These are phyloP conservation scores for Apocynum venetum DNA, from an alignment of 257 asterid species.

Conservation along the genomic window DNA sequence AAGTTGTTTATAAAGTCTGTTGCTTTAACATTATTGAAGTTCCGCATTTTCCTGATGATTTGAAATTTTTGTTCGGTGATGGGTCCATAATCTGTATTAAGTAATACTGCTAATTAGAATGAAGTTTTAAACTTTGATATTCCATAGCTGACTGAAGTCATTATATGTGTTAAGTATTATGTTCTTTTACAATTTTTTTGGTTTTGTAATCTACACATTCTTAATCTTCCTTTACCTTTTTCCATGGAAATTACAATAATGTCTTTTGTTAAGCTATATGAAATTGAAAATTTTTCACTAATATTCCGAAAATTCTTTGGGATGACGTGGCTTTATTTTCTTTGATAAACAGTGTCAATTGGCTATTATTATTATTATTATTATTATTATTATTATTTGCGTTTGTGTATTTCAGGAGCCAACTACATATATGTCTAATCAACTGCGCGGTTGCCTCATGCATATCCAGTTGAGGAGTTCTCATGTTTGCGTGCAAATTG, in stretches of 20 bases:
- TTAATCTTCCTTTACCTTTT: background rate
- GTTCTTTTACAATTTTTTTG: background rate
- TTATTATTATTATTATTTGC: too few relatives aligned
- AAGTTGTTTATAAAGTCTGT: background rate
- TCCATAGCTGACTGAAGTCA: too few relatives aligned
- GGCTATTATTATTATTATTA: too few relatives aligned
- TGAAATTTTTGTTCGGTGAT: background rate
- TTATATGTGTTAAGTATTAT: too few relatives aligned
- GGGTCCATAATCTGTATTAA: background rate
- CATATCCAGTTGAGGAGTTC: background rate
- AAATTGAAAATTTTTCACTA: background rate
- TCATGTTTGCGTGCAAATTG: background rate
- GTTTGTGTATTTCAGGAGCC: background rate
- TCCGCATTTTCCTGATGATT: conserved; percentile 12
- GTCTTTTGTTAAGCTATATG: background rate
- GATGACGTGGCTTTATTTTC: background rate
- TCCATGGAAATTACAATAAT: background rate
- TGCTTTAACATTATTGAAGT: conserved; percentile 20
- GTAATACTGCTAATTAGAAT: background rate
- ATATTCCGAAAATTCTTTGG: background rate
- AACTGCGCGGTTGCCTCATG: background rate
- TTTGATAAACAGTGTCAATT: too few relatives aligned
- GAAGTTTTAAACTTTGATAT: background rate
- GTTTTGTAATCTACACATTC: background rate
- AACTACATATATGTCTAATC: background rate